Evolutionary conservation across 2,329 filamentous ascomycete genomes (phyloP), one percentile per base, ranked within the genome.

Genomic region (Exophiala alcalophila): DNA sequence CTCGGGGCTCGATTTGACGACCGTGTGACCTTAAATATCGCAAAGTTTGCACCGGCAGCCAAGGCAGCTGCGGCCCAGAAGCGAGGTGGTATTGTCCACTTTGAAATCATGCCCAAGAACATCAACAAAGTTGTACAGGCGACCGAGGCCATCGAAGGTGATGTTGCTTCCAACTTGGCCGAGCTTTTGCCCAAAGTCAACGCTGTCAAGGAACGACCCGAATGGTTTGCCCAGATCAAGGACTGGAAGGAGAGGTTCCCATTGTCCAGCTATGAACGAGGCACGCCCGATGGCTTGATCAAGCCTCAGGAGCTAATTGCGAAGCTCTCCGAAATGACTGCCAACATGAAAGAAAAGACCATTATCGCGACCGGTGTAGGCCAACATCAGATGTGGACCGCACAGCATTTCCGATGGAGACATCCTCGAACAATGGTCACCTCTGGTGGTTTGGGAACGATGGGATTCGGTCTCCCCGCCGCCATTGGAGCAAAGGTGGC

Each of bases 41-140:
- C 80, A 58, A 94, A 91, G 64, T 98, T 97, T 55, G 92, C 90
- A 0, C 92, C 92, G 3, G 80, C 79, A 38, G 92, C 92, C 30
- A 92, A 86, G 69, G 79, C 81, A 10, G 92, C 92, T 0, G 91
- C 88, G 4, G 74, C 78, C 8, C 86, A 95, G 70, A 82, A 82
- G 40, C 85, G 89, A 50, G 92, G 92, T 58, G 92, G 92, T 60
- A 97, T 98, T 59, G 79, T 97, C 11, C 91, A 98, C 68, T 97
- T 97, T 60, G 91, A 97, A 65, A 91, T 98, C 59, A 85, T 97
- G 84, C 91, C 92, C 58, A 98, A 98, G 82, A 97, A 98, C 74
- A 97, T 97, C 72, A 97, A 97, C 81, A 98, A 97, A 78, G 90
- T 97, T 28, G 85, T 98, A 10, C 88, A 97, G 69, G 90, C 91